Percentiles rank a stretch among this genome's conserved stretches.
phyloP scores from a whole-genome alignment of 2,329 filamentous ascomycete species.

The Aspergillus sp. region DNA sequence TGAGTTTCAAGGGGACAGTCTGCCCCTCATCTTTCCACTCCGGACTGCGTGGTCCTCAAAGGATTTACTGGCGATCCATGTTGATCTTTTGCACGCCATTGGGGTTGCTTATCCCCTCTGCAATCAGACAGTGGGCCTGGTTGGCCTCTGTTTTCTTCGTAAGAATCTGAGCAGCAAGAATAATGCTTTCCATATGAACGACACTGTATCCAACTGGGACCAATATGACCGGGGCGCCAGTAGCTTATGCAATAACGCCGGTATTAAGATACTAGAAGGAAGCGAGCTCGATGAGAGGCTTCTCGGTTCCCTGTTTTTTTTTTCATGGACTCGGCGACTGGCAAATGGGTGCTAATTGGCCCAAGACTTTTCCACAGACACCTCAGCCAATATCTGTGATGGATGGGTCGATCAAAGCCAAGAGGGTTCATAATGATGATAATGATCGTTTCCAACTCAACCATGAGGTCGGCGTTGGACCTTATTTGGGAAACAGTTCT shows the following conservation, averaged over 20 bases:
- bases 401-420: not conserved
- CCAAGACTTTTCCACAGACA: not conserved
- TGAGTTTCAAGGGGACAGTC: conserved; percentile 5
- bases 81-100: not conserved
- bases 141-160: not conserved
- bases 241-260: conserved; percentile 6
- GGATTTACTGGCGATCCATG: not conserved
- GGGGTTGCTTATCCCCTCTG: not conserved
- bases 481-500: not conserved
- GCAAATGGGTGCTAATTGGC: not conserved
- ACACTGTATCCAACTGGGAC: not conserved
- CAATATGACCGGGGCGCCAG: not conserved
- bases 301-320: not conserved
- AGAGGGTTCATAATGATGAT: not conserved
- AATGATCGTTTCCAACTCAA: not conserved
- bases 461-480: not conserved
- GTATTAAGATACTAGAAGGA: not conserved
- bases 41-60: not conserved
- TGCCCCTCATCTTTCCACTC: not conserved
- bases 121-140: not conserved
- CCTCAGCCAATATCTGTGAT: not conserved
- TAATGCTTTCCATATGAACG: not conserved
- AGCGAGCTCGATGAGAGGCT: not conserved
- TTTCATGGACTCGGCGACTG: not conserved
- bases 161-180: not conserved